Evolutionary conservation across 2,329 filamentous ascomycete species (phyloP).

Genomic region (Phialophora chinensis): DNA sequence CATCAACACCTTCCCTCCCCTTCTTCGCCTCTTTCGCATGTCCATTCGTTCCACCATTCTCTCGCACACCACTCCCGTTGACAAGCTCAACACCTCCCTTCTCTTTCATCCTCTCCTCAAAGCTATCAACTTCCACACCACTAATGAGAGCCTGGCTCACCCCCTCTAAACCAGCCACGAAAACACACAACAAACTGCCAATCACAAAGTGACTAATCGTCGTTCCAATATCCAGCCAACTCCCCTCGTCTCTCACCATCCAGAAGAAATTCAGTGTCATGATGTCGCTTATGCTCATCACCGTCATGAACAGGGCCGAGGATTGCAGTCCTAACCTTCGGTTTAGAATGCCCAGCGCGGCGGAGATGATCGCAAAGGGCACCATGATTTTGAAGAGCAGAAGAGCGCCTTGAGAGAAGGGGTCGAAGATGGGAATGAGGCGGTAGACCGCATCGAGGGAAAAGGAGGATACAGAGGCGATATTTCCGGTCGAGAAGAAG

Average conservation of each 20-base stretch:
- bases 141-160: slow-evolving; percentile 82
- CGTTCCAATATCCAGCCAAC: slow-evolving; percentile 96
- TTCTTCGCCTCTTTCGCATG: background rate
- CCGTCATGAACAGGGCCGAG: slow-evolving; percentile 89
- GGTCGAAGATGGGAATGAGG: slow-evolving; percentile 89
- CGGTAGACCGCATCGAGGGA: slow-evolving; percentile 87
- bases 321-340: slow-evolving; percentile 81
- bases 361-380: slow-evolving; percentile 89
- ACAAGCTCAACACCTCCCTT: slow-evolving; percentile 27
- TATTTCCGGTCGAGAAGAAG: slow-evolving; percentile 96
- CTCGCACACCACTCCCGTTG: background rate
- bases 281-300: slow-evolving; percentile 89
- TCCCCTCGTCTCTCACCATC: slow-evolving; percentile 94
- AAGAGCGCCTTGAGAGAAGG: slow-evolving; percentile 86
- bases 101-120: slow-evolving; percentile 23
- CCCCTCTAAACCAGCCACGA: slow-evolving; percentile 85
- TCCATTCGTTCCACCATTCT: background rate
- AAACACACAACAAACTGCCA: slow-evolving; percentile 85
- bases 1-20: slow-evolving; percentile 13
- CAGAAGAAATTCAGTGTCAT: slow-evolving; percentile 97
- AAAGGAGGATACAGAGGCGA: slow-evolving; percentile 92
- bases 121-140: slow-evolving; percentile 67
- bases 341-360: slow-evolving; percentile 93
- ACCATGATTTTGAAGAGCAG: slow-evolving; percentile 89
- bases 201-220: slow-evolving; percentile 97